Evolutionary conservation across 495 filamentous ascomycete genomes (phyloP), one percentile per base, ranked within the genome.

Genomic region (Podospora conica): DNA sequence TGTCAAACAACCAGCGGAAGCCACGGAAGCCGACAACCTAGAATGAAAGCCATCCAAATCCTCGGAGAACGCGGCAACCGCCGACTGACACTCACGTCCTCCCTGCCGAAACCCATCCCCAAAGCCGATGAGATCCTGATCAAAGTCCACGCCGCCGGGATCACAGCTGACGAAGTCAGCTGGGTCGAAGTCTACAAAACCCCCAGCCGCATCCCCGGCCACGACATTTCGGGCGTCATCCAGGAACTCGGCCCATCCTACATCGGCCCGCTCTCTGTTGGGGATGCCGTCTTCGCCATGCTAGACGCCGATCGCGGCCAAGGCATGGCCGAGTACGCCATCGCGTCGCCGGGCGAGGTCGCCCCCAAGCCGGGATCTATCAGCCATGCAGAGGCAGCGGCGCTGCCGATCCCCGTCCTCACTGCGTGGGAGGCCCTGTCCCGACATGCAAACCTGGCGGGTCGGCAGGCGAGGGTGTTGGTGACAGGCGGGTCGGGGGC

Each of bases 361-460:
- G 80, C 83, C 5, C 65, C 68, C 20, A 84, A 82, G 67, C 84
- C 86, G 11, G 67, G 62, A 28, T 79, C 76, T 55, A 69, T 87
- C 33, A 73, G 66, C 12, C 80, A 81, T 53, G 78, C 75, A 10
- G 81, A 87, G 62, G 83, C 84, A 5, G 82, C 83, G 1, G 78
- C 83, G 1, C 75, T 87, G 53, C 85, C 87, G 0, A 71, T 87
- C 58, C 82, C 82, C 0, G 81, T 79, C 15, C 64, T 85, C 62
- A 88, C 84, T 56, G 86, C 85, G 3, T 88, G 81, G 82, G 83
- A 88, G 66, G 84, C 80, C 7, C 73, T 88, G 21, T 86, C 87
- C 65, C 23, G 24, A 22, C 60, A 61, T 21, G 66, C 63, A 5
- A 18, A 60, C 21, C n/a, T 67, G 28, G 10, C 25, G 15, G n/a